phyloP scores from a whole-genome alignment of 257 asterid species.

The Plectranthus barbatus region DNA sequence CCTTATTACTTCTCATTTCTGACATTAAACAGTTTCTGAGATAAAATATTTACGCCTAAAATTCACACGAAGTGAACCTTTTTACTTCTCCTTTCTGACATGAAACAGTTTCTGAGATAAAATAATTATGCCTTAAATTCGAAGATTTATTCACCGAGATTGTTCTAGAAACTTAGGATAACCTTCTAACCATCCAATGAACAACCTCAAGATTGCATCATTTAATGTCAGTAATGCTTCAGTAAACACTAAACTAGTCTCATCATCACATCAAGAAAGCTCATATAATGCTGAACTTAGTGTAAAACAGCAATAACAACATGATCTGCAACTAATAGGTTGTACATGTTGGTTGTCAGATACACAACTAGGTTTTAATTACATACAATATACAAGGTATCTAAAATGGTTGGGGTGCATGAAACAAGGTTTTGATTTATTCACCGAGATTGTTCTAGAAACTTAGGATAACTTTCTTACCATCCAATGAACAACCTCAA shows the following conservation, averaged over 20 bases:
- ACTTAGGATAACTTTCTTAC: neutral
- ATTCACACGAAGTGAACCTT: too few species aligned
- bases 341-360: neutral
- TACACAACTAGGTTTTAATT: neutral
- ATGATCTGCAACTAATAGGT: neutral
- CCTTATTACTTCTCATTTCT: too few species aligned
- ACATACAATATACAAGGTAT: neutral
- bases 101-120: neutral
- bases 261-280: neutral
- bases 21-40: neutral
- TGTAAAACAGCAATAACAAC: neutral
- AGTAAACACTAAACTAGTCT: constrained; percentile 3
- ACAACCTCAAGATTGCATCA: neutral
- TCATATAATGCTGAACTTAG: neutral
- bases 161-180: neutral
- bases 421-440: too few species aligned
- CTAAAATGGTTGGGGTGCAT: too few species aligned
- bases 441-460: neutral
- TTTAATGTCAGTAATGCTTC: neutral
- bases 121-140: neutral
- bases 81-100: neutral
- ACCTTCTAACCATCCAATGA: neutral
- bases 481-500: neutral
- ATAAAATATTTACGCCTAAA: neutral
- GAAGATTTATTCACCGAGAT: neutral